A percentile compares a stretch with the other conserved stretches of the same genome.
Evolutionary conservation across 2,329 filamentous ascomycete genomes (phyloP).

Genomic region (Alternaria panax): DNA sequence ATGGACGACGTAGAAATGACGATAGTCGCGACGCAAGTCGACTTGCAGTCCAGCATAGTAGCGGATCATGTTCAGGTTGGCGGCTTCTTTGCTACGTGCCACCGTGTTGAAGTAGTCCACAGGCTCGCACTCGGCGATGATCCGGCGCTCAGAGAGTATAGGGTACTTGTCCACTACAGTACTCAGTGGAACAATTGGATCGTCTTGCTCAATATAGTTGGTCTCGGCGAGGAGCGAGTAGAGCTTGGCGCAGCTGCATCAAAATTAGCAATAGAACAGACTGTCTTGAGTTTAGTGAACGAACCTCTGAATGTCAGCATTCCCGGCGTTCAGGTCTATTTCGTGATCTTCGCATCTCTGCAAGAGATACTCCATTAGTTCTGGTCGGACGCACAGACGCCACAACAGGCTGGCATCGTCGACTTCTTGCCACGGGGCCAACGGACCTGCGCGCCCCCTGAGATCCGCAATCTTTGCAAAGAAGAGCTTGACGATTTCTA

Average conservation of each 20-base stretch:
- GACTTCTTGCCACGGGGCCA: slow-evolving; percentile 25
- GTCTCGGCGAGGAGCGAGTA: slow-evolving; percentile 33
- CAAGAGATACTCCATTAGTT: slow-evolving; percentile 38
- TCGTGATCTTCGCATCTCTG: slow-evolving; percentile 28
- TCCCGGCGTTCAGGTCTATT: slow-evolving; percentile 23
- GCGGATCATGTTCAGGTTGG: slow-evolving; percentile 35
- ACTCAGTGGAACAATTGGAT: slow-evolving; percentile 11
- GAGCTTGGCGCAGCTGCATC: slow-evolving; percentile 29
- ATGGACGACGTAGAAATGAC: slow-evolving; percentile 44
- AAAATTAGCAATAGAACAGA: background rate
- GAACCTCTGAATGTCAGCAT: slow-evolving; percentile 28
- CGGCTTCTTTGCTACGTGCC: slow-evolving; percentile 27
- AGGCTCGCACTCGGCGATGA: slow-evolving; percentile 24
- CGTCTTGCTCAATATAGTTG: slow-evolving; percentile 39
- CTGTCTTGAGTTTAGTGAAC: background rate
- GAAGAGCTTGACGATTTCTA: slow-evolving; percentile 48
- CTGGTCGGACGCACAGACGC: slow-evolving; percentile 44
- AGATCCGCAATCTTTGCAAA: slow-evolving; percentile 37
- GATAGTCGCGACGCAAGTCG: slow-evolving; percentile 36
- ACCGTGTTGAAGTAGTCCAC: slow-evolving; percentile 37
- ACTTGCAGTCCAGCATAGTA: slow-evolving; percentile 35
- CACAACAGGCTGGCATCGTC: slow-evolving; percentile 37
- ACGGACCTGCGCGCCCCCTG: slow-evolving; percentile 19
- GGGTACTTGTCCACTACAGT: slow-evolving; percentile 34
- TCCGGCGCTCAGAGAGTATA: slow-evolving; percentile 38